These are phyloP conservation scores for Trichophyton verrucosum DNA, from an alignment of 2,329 filamentous ascomycete genomes.

Conservation along the genomic window DNA sequence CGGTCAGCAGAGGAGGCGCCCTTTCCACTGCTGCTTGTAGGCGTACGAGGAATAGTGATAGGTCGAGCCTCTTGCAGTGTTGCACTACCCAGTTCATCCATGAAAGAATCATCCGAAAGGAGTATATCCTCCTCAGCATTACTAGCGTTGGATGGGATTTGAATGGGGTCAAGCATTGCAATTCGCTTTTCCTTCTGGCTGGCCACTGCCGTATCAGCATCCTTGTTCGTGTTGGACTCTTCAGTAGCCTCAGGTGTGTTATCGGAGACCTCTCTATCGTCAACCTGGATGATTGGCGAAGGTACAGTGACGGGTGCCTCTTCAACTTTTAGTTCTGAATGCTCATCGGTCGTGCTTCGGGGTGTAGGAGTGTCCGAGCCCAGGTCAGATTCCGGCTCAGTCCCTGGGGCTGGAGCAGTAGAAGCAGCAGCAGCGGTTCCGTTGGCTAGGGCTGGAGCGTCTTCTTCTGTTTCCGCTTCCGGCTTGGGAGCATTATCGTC, in stretches of 20 bases:
- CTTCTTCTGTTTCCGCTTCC: too few species aligned
- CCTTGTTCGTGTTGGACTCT: neutral
- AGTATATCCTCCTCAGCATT: slow-evolving; percentile 33
- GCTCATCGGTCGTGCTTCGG: slow-evolving; percentile 5
- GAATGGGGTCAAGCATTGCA: slow-evolving; percentile 42
- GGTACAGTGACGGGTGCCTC: neutral
- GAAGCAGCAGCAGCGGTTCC: neutral
- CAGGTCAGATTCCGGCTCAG: slow-evolving; percentile 4
- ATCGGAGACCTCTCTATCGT: neutral
- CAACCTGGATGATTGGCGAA: neutral
- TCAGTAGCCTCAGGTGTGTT: neutral
- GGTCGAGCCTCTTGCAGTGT: slow-evolving; percentile 74
- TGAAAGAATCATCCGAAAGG: slow-evolving; percentile 57
- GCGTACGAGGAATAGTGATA: slow-evolving; percentile 68
- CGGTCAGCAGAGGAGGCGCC: slow-evolving; percentile 15
- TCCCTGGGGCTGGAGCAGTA: neutral
- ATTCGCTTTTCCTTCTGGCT: neutral
- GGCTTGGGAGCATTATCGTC: neutral
- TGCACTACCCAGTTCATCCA: slow-evolving; percentile 74
- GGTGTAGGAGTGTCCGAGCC: slow-evolving; percentile 9
- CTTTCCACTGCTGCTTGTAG: slow-evolving; percentile 37
- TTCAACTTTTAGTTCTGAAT: neutral
- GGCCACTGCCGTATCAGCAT: neutral
- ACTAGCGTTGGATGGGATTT: slow-evolving; percentile 24
- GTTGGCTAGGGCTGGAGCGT: neutral